phyloP scores from a whole-genome alignment of 1,139 yeast species.

The Candida glucosophila region DNA sequence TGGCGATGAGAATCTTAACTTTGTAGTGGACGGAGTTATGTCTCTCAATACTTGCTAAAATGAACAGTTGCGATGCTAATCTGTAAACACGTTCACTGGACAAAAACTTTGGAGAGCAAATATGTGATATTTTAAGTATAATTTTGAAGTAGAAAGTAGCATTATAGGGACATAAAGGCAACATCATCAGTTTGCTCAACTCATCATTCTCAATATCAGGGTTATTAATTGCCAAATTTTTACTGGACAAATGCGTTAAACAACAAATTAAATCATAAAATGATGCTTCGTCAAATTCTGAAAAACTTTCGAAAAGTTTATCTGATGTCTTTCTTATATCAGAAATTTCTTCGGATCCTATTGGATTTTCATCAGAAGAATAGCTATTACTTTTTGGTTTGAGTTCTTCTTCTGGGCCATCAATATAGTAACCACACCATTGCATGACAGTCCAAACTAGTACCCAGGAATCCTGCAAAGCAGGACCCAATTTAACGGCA shows the following conservation, averaged over 20 bases:
- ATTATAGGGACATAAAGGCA: slow-evolving; percentile 42
- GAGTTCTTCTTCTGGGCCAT: slow-evolving; percentile 51
- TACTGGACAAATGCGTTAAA: no score
- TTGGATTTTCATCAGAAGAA: no score
- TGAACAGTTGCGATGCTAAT: no score
- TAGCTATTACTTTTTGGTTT: no score
- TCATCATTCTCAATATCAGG: no score
- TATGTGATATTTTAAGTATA: no score
- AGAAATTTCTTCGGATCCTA: slow-evolving; percentile 36
- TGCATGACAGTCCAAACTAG: slow-evolving; percentile 63
- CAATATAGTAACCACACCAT: slow-evolving; percentile 58
- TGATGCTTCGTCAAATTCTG: slow-evolving; percentile 41
- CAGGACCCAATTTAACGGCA: slow-evolving; percentile 71
- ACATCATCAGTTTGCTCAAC: no score
- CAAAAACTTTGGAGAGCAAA: no score
- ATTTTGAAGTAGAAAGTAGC: slow-evolving; percentile 29
- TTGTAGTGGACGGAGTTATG: slow-evolving; percentile 33
- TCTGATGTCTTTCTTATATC: slow-evolving; percentile 47
- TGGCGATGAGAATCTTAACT: slow-evolving; percentile 37
- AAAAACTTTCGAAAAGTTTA: slow-evolving; percentile 58
- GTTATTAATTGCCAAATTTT: no score
- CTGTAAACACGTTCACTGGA: no score
- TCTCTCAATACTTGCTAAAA: no score
- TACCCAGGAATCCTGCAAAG: slow-evolving; percentile 61
- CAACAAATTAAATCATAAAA: slow-evolving; percentile 37